phyloP scores from a whole-genome alignment of 2,329 filamentous ascomycete species.

The Coniella vitis region DNA sequence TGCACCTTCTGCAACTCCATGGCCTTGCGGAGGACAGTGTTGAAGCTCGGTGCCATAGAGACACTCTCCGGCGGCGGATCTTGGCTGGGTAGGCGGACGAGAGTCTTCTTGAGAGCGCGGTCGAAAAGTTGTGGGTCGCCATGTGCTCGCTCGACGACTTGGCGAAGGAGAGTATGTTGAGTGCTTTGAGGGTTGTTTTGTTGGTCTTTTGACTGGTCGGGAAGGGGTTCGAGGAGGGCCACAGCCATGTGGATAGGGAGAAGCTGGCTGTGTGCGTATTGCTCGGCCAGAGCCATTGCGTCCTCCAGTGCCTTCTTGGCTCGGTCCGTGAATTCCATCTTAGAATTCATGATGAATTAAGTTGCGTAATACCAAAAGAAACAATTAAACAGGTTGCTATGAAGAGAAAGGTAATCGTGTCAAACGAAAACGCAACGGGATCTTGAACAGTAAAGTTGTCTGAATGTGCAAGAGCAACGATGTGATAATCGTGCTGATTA shows the following conservation, averaged over 20 bases:
- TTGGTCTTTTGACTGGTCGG: constrained; percentile 74
- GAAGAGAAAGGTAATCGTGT: constrained; percentile 2
- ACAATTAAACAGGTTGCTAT: background rate
- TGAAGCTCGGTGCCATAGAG: constrained; percentile 73
- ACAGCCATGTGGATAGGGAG: constrained; percentile 85
- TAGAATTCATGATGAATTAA: constrained; percentile 55
- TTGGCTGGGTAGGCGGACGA: constrained; percentile 89
- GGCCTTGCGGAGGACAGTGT: constrained; percentile 74
- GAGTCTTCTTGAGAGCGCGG: constrained; percentile 79
- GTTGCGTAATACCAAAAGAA: background rate
- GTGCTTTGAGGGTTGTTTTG: constrained; percentile 63
- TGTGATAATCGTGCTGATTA: constrained; percentile 3
- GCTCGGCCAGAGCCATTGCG: constrained; percentile 78
- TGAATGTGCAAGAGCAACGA: constrained; percentile 4
- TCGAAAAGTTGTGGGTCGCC: constrained; percentile 88
- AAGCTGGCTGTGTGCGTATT: constrained; percentile 87
- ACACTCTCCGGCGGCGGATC: constrained; percentile 89
- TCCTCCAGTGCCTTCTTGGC: constrained; percentile 86
- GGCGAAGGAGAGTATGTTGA: constrained; percentile 75
- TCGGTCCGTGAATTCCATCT: constrained; percentile 90
- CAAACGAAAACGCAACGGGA: background rate
- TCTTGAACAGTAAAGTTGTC: background rate
- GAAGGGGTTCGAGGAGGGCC: constrained; percentile 67
- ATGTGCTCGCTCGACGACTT: constrained; percentile 89
- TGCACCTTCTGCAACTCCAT: constrained; percentile 94